These are phyloP conservation scores for Trichoderma erinaceum DNA, from an alignment of 495 filamentous ascomycete species.

Conservation along the genomic window DNA sequence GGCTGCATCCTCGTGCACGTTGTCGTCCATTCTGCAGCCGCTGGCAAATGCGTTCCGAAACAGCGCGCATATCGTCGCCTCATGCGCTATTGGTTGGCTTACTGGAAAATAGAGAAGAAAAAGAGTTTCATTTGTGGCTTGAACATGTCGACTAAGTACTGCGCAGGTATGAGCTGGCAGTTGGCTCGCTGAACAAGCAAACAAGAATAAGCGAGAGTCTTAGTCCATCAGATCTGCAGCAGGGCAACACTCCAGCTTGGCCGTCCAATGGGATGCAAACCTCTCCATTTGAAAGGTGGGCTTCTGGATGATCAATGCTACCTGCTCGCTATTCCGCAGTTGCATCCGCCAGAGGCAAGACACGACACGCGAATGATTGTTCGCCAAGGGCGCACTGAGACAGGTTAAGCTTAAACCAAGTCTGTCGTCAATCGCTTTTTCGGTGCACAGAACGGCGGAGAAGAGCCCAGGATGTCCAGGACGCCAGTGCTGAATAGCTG, in stretches of 20 bases:
- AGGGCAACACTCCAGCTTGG: background rate
- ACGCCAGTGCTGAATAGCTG: background rate
- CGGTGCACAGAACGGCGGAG: background rate
- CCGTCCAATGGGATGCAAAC: background rate
- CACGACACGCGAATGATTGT: background rate
- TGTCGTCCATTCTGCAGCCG: background rate
- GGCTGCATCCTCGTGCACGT: background rate
- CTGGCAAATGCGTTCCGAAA: constrained; percentile 2
- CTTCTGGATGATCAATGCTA: background rate
- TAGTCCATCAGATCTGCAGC: background rate
- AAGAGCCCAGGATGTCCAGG: background rate
- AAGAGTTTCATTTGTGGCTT: background rate
- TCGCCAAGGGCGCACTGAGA: background rate
- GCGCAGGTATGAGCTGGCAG: background rate
- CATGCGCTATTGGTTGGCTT: background rate
- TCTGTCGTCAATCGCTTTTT: background rate
- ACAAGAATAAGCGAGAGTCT: background rate
- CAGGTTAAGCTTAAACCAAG: constrained; percentile 9
- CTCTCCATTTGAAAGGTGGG: background rate
- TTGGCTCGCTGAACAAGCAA: background rate
- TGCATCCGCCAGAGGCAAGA: background rate
- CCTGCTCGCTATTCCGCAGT: background rate
- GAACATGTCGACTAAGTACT: background rate
- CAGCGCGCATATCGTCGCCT: background rate
- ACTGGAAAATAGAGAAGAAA: background rate